phyloP scores from a whole-genome alignment of 495 filamentous ascomycete species.

The Xylaria telfairii region DNA sequence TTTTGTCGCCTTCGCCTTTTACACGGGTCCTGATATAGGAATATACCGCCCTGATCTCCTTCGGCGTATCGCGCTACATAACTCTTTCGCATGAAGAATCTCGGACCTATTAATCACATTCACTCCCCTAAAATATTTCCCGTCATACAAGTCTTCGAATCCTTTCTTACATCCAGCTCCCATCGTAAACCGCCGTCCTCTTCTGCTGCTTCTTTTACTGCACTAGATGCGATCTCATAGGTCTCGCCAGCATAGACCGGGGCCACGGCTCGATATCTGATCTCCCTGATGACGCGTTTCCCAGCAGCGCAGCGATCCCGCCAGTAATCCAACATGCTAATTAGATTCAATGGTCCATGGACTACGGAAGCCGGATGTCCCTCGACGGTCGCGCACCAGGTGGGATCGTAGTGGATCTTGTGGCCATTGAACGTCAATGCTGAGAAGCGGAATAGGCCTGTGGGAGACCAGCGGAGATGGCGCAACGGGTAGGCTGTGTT shows the following conservation, averaged over 20 bases:
- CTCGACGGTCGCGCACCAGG: slow-evolving; percentile 65
- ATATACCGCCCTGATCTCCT: background rate
- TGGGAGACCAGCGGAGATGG: slow-evolving; percentile 58
- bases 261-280: slow-evolving; percentile 63
- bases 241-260: slow-evolving; percentile 66
- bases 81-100: background rate
- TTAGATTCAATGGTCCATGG: slow-evolving; percentile 68
- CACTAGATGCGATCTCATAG: slow-evolving; percentile 48
- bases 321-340: slow-evolving; percentile 70
- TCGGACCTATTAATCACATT: background rate
- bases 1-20: background rate
- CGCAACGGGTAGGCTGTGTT: slow-evolving; percentile 25
- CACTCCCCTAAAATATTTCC: slow-evolving; percentile 29
- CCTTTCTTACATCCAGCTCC: no score
- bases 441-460: slow-evolving; percentile 72
- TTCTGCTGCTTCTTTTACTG: slow-evolving; percentile 32
- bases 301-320: slow-evolving; percentile 48
- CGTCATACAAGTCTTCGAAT: slow-evolving; percentile 46
- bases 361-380: slow-evolving; percentile 66
- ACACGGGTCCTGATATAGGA: background rate
- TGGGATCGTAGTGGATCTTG: slow-evolving; percentile 71
- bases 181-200: background rate
- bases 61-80: background rate
- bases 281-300: slow-evolving; percentile 30
- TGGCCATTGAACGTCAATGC: slow-evolving; percentile 76